These are phyloP conservation scores for Setaria viridis DNA, from an alignment of 202 grass and related monocot genomes.

Conservation along the genomic window DNA sequence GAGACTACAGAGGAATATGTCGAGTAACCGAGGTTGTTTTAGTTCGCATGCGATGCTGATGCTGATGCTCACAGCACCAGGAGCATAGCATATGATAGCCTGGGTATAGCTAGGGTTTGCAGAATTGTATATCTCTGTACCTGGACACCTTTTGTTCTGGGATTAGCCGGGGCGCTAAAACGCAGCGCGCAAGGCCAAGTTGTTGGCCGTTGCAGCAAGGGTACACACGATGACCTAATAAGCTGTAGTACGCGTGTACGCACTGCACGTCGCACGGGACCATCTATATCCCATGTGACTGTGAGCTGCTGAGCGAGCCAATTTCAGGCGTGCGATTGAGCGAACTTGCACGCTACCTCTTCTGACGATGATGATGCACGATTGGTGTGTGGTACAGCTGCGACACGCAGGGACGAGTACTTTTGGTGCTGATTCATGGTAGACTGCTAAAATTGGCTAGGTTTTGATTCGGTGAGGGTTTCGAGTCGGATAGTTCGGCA, in stretches of 20 bases:
- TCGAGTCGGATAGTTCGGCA: neutral
- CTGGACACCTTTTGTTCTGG: constrained; percentile 33
- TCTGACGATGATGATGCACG: no score
- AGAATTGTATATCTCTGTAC: constrained; percentile 39
- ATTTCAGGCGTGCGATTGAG: neutral
- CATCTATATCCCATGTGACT: neutral
- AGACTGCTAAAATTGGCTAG: neutral
- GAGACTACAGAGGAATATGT: constrained; percentile 48
- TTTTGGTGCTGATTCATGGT: neutral
- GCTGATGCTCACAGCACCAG: constrained; percentile 47
- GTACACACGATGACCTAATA: constrained; percentile 10
- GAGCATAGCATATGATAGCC: neutral
- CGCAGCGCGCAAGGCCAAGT: constrained; percentile 40
- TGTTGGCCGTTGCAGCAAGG: constrained; percentile 20
- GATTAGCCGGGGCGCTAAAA: constrained; percentile 21
- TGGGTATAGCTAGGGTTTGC: constrained; percentile 19
- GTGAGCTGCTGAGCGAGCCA: neutral
- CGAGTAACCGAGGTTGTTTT: constrained; percentile 27
- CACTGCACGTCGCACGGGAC: neutral
- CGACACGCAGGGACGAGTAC: no score
- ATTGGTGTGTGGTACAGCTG: no score
- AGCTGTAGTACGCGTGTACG: neutral
- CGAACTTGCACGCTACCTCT: neutral
- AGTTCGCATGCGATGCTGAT: constrained; percentile 41
- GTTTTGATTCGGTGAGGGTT: neutral